A percentile compares a stretch with the other conserved stretches of the same genome.
Conservation (phyloP, 164 flowering plant genomes). For the Tinospora cordifolia region DNA sequence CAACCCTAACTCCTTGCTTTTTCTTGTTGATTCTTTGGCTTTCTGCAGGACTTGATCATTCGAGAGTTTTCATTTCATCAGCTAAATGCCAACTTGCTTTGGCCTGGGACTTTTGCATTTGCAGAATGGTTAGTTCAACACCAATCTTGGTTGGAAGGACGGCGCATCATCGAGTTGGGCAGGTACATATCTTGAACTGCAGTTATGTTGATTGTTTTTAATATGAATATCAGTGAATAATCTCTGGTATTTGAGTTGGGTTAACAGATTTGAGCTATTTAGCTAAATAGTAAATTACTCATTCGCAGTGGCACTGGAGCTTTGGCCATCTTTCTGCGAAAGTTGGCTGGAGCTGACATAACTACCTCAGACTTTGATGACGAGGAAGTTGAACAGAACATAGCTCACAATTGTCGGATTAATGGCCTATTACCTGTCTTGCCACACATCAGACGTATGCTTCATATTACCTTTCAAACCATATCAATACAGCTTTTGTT, state of each 20-base stretch:
- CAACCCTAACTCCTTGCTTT: neutral
- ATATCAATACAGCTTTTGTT: too few relatives aligned
- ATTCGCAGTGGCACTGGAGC: constrained; percentile 92
- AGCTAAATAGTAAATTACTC: neutral
- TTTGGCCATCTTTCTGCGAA: constrained; percentile 75
- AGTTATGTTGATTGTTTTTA: neutral
- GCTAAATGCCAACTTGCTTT: constrained; percentile 89
- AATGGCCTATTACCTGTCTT: constrained; percentile 62
- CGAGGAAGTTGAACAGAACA: constrained; percentile 78
- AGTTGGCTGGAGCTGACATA: constrained; percentile 57
- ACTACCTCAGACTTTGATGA: constrained; percentile 91
- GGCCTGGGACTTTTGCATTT: constrained; percentile 96
- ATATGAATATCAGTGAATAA: neutral
- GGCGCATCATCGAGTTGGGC: constrained; percentile 69
- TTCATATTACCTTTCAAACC: constrained; percentile 6
- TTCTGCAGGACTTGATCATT: constrained; percentile 58
- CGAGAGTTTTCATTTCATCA: constrained; percentile 88
- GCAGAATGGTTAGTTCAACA: constrained; percentile 80
- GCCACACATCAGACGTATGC: constrained; percentile 85
- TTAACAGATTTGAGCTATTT: neutral
- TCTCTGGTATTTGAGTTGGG: neutral
- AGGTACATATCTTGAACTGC: constrained; percentile 38
- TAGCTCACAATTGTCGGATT: constrained; percentile 64
- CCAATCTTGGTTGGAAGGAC: constrained; percentile 40
- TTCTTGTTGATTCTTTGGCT: constrained; percentile 3